phyloP scores from a whole-genome alignment of 306 rosid species.

The Acacia acuminata region DNA sequence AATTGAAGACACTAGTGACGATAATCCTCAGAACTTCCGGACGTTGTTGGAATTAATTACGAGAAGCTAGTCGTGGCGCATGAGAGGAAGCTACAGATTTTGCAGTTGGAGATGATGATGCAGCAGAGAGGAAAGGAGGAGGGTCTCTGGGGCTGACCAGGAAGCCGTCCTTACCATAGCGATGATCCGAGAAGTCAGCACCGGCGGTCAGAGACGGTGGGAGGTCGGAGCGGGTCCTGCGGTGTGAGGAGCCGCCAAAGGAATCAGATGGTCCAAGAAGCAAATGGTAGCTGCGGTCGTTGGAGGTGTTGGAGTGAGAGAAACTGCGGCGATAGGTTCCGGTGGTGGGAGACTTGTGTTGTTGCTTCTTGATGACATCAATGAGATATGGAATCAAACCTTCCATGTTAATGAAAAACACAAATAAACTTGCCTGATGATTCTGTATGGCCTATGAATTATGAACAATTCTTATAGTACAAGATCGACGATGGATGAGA shows the following conservation, averaged over 20 bases:
- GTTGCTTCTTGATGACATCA: constrained; percentile 57
- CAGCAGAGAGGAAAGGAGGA: not conserved
- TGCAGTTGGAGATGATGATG: not conserved
- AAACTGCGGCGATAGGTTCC: constrained; percentile 29
- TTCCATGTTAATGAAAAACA: constrained; percentile 40
- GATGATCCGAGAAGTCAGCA: constrained; percentile 22
- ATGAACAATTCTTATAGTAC: too few relatives aligned
- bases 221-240: constrained; percentile 54
- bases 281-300: constrained; percentile 58
- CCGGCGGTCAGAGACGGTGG: constrained; percentile 17
- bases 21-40: constrained; percentile 17
- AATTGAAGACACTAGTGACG: not conserved
- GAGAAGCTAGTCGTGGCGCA: not conserved
- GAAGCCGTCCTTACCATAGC: not conserved
- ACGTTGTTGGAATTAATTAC: constrained; percentile 2
- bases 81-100: not conserved
- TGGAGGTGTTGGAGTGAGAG: constrained; percentile 43
- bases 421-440: not conserved
- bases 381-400: constrained; percentile 72
- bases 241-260: constrained; percentile 54
- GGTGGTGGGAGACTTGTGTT: constrained; percentile 27
- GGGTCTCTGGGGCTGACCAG: constrained; percentile 10
- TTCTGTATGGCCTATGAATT: not conserved
- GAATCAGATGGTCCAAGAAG: constrained; percentile 29
- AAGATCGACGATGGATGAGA: not conserved